Evolutionary conservation across 148 eudicot genomes (phyloP), one percentile per base, ranked within the genome.

Genomic region (Drosera capensis): DNA sequence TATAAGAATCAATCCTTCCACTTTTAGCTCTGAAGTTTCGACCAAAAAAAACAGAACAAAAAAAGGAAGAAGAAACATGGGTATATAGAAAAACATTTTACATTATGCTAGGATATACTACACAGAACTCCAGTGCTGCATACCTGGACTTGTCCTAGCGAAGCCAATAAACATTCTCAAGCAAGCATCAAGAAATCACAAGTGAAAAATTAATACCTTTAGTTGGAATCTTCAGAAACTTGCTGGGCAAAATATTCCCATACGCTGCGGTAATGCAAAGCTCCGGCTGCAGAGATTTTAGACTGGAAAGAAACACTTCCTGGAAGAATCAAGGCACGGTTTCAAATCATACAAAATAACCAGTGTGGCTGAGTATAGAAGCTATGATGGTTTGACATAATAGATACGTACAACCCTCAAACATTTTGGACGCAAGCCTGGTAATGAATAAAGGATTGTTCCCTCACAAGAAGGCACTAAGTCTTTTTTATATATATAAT

Each of bases 261-360:
- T 90, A 90, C 42, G 97, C 95, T 31, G 93, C 95, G 31, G 97
- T 90, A 55, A 90, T 55, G 63, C 95, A 90, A 53, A 90, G 82
- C 47, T 90, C 95, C 16, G 97, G 97, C 56, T 84, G 74, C 72
- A 84, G 47, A 42, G 78, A 72, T 59, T 60, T 74, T 50, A 90
- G 70, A 59, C 53, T 67, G 49, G 75, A 68, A 60, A 90, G 70
- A 68, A 84, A 78, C 15, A 61, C 40, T 65, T 90, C 97, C 97
- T 88, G 84, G 19, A 51, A 4, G 13, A 15, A 2, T 34, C 38
- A 34, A 18, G 6, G 38, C 21, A n/a, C 45, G 18, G 52, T 26
- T 11, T 20, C 14, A 23, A 35, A 14, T 20, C 9, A n/a, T 40
- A 28, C 23, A 19, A 23, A 16, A 5, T 18, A n/a, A 31, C n/a